These are phyloP conservation scores for Boletus vermiculosoides DNA, from an alignment of 768 basidiomycete genomes.

Conservation along the genomic window DNA sequence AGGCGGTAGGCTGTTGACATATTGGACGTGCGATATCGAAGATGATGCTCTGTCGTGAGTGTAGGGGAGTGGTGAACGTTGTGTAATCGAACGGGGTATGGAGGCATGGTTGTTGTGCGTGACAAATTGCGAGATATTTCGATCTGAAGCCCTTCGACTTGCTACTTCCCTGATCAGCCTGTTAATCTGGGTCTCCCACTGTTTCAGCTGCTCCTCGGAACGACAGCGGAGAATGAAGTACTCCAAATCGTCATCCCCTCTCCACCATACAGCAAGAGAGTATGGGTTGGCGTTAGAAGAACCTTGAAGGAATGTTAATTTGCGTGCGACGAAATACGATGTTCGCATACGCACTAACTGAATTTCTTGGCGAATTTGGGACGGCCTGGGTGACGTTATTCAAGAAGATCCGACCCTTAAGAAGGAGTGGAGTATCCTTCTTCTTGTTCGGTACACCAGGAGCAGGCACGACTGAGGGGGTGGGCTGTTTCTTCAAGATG, in stretches of 20 bases:
- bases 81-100: conserved; percentile 35
- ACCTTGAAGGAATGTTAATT: conserved; percentile 32
- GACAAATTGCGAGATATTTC: conserved; percentile 53
- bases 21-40: conserved; percentile 30
- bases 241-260: conserved; percentile 89
- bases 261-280: conserved; percentile 91
- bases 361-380: conserved; percentile 54
- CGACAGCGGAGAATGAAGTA: conserved; percentile 93
- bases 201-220: conserved; percentile 85
- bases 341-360: conserved; percentile 51
- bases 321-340: not conserved
- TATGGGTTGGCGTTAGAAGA: conserved; percentile 57
- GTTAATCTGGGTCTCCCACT: conserved; percentile 90
- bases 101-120: conserved; percentile 42
- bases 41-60: conserved; percentile 39
- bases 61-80: conserved; percentile 35
- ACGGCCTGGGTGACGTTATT: conserved; percentile 90
- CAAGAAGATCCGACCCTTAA: conserved; percentile 96
- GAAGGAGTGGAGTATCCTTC: conserved; percentile 75
- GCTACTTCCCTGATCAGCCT: conserved; percentile 79
- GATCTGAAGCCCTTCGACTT: conserved; percentile 66
- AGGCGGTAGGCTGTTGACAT: conserved; percentile 33
- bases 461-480: conserved; percentile 47
- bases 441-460: conserved; percentile 58
- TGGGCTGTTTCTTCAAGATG: conserved; percentile 79